A percentile compares a stretch with the other conserved stretches of the same genome.
Evolutionary conservation across 176 grass and related monocot genomes (phyloP).

Genomic region (Typha latifolia): DNA sequence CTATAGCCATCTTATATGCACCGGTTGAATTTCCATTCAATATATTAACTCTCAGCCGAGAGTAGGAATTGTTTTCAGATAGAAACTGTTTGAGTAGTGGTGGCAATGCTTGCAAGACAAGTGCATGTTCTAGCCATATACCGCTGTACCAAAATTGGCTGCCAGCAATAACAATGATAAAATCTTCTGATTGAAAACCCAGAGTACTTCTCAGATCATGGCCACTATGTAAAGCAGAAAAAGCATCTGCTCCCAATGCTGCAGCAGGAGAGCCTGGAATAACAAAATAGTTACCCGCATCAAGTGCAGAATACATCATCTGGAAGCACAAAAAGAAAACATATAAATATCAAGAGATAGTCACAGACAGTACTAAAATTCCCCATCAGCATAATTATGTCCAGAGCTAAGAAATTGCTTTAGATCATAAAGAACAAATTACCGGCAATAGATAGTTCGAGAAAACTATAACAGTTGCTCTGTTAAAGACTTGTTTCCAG

Average conservation of each 20-base stretch:
- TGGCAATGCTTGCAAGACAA: conserved; percentile 66
- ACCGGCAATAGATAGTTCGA: conserved; percentile 82
- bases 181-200: conserved; percentile 45
- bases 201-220: conserved; percentile 32
- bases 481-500: conserved; percentile 76
- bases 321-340: conserved; percentile 41
- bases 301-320: conserved; percentile 95
- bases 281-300: conserved; percentile 85
- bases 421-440: conserved; percentile 27
- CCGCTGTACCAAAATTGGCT: conserved; percentile 73
- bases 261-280: conserved; percentile 77
- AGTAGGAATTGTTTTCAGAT: conserved; percentile 37
- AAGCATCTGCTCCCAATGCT: conserved; percentile 46
- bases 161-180: conserved; percentile 74
- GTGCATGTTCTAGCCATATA: conserved; percentile 68
- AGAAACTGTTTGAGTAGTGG: conserved; percentile 53
- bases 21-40: conserved; percentile 43
- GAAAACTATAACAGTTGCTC: conserved; percentile 83
- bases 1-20: conserved; percentile 45
- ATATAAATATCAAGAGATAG: background rate
- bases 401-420: background rate
- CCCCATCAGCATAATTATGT: no score
- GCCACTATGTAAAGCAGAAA: conserved; percentile 21
- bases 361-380: background rate
- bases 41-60: conserved; percentile 66